Base-by-base conservation (phyloP, 2,329 filamentous ascomycete species). In the Hypomyces perniciosus region DNA sequence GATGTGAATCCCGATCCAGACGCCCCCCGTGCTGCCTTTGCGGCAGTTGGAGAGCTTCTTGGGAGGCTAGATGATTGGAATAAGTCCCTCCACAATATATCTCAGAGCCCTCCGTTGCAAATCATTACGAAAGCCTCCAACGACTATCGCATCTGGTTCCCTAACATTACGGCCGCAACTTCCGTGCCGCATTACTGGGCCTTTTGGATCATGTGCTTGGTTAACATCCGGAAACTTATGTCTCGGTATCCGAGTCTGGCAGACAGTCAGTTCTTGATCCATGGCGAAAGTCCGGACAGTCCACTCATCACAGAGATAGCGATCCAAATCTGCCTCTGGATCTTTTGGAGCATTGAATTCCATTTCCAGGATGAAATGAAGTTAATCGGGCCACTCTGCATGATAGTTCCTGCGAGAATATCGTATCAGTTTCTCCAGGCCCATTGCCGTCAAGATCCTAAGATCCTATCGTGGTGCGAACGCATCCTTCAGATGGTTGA, bases 291-390 rank as follows among this genome's bases (percentile, higher is more conserved):
- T 10, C 51, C 51, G 1, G 51, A 53, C 37, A 51, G 48, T 8
- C 42, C 50, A 4, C 20, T 50, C 5, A 28, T 53, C 26, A 53
- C 51, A n/a, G 48, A 51, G 9, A 29, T 48, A 20, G 37, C 53
- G 2, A 52, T 50, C 4, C 47, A 48, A 9, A 48, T 67, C 1
- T 62, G 62, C 1, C 51, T 46, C 1, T 61, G 59, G 51, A 66
- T 68, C 10, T 65, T 64, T 38, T 56, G 60, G 28, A 69, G 68
- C 38, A 65, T 67, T 40, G 61, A 65, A 6, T 73, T 70, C 50
- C 50, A 72, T 6, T 54, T 70, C 12, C 65, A 65, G 50, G 66
- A 70, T 13, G 62, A 68, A 20, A 68, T 72, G 65, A 67, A 62
- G 13, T 54, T 73, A 1, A 72, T 65, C 49, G 70, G 71, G 0